A percentile compares a stretch with the other conserved stretches of the same genome.
These are phyloP conservation scores for Komagataella pseudopastoris DNA, from an alignment of 805 yeast species.

Conservation along the genomic window DNA sequence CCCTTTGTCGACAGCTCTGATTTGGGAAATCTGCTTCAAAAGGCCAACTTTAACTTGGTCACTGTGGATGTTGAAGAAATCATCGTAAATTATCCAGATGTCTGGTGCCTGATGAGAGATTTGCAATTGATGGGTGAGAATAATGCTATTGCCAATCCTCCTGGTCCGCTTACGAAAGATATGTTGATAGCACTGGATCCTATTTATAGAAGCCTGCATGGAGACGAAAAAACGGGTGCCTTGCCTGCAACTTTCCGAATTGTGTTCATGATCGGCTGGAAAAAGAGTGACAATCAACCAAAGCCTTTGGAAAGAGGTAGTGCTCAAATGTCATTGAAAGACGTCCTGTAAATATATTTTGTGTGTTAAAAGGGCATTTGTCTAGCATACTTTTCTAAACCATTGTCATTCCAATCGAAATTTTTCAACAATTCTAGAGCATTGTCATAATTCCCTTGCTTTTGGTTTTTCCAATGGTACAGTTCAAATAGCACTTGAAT, in stretches of 20 bases:
- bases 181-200: slow-evolving; percentile 64
- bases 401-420: background rate
- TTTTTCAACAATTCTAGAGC: background rate
- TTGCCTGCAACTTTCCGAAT: slow-evolving; percentile 75
- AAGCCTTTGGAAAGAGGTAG: slow-evolving; percentile 63
- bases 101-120: slow-evolving; percentile 54
- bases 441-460: background rate
- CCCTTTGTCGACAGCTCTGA: slow-evolving; percentile 74
- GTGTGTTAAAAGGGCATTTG: background rate
- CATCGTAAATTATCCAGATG: slow-evolving; percentile 65
- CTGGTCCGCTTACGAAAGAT: slow-evolving; percentile 39
- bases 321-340: slow-evolving; percentile 56
- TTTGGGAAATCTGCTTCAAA: slow-evolving; percentile 56
- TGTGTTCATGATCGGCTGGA: slow-evolving; percentile 85
- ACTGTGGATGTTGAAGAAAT: slow-evolving; percentile 80
- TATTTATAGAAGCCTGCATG: slow-evolving; percentile 60
- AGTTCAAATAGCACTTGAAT: background rate
- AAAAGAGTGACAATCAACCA: slow-evolving; percentile 55
- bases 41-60: slow-evolving; percentile 66
- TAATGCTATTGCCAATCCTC: slow-evolving; percentile 33
- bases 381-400: background rate
- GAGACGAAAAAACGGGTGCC: slow-evolving; percentile 33
- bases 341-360: slow-evolving; percentile 22
- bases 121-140: slow-evolving; percentile 77
- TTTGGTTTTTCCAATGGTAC: background rate